These are phyloP conservation scores for Sphagnum tenellum DNA, from an alignment of 225 moss, liverwort and hornwort genomes.

Conservation along the genomic window DNA sequence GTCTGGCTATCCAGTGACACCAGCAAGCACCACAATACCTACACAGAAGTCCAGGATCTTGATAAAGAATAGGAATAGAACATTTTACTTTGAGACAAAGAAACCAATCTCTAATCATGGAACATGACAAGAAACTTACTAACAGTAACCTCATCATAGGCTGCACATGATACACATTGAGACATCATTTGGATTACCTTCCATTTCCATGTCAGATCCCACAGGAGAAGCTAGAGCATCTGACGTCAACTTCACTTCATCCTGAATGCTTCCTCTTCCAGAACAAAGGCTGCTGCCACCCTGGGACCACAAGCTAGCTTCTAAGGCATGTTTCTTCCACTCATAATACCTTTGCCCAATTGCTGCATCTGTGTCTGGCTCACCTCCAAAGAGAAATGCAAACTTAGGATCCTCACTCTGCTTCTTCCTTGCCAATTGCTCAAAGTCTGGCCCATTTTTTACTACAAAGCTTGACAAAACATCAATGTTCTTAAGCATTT, in stretches of 20 bases:
- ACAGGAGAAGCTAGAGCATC: slow-evolving; percentile 18
- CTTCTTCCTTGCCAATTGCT: slow-evolving; percentile 39
- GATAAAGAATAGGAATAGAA: no score
- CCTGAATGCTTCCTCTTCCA: no score
- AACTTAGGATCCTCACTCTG: slow-evolving; percentile 46
- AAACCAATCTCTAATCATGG: no score
- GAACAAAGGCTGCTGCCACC: no score
- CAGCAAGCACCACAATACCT: not conserved
- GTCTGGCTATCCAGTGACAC: no score
- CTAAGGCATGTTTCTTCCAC: slow-evolving; percentile 59
- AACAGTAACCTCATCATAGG: not conserved
- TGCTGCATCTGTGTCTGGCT: slow-evolving; percentile 38
- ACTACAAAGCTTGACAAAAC: slow-evolving; percentile 36
- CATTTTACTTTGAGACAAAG: no score
- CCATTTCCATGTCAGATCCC: slow-evolving; percentile 70
- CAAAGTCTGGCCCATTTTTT: slow-evolving; percentile 42
- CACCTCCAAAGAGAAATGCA: slow-evolving; percentile 58
- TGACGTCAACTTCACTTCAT: no score
- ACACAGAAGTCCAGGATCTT: no score
- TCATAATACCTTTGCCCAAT: slow-evolving; percentile 54
- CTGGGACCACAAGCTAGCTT: slow-evolving; percentile 4
- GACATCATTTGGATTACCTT: slow-evolving; percentile 25
- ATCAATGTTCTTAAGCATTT: slow-evolving; percentile 72
- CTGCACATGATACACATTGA: not conserved
- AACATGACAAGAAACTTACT: not conserved